Conservation (phyloP, 2,329 filamentous ascomycete genomes). For the Phyllosticta capitalensis region DNA sequence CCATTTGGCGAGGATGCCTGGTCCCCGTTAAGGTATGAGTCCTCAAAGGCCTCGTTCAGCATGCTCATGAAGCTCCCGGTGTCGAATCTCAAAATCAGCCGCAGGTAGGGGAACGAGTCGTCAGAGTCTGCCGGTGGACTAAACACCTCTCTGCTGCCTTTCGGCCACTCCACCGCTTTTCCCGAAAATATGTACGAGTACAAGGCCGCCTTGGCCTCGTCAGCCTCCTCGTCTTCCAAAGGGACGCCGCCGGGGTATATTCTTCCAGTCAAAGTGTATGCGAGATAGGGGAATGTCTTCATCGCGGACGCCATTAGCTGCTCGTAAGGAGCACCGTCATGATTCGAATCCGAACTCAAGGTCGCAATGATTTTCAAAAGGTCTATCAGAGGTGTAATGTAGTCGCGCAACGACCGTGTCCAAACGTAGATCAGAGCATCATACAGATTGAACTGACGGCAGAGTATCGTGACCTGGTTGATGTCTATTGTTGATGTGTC, state of each 20-base stretch:
- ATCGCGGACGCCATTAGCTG: conserved; percentile 61
- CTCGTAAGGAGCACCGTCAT: conserved; percentile 49
- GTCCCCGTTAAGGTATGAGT: conserved; percentile 79
- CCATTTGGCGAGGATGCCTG: conserved; percentile 53
- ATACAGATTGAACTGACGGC: conserved; percentile 85
- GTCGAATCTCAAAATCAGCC: conserved; percentile 78
- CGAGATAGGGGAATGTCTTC: conserved; percentile 92
- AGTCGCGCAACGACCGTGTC: conserved; percentile 84
- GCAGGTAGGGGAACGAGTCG: conserved; percentile 77
- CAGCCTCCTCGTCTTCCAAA: conserved; percentile 63
- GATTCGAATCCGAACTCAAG: conserved; percentile 45
- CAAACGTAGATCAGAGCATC: conserved; percentile 95
- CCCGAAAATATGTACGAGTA: conserved; percentile 94
- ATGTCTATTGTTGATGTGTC: conserved; percentile 86
- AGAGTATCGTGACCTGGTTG: conserved; percentile 82
- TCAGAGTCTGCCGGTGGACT: conserved; percentile 39
- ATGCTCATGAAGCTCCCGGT: conserved; percentile 88
- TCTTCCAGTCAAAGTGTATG: conserved; percentile 80
- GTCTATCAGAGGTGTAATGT: conserved; percentile 81
- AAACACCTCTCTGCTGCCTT: conserved; percentile 50
- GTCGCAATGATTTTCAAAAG: conserved; percentile 56
- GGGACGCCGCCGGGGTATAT: conserved; percentile 79
- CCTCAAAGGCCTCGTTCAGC: conserved; percentile 94
- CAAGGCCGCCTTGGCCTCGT: conserved; percentile 72
- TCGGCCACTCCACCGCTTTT: conserved; percentile 65